Evolutionary conservation across 2,329 filamentous ascomycete species (phyloP), one percentile per base, ranked within the genome.

Genomic region (Ophiostoma sp.): DNA sequence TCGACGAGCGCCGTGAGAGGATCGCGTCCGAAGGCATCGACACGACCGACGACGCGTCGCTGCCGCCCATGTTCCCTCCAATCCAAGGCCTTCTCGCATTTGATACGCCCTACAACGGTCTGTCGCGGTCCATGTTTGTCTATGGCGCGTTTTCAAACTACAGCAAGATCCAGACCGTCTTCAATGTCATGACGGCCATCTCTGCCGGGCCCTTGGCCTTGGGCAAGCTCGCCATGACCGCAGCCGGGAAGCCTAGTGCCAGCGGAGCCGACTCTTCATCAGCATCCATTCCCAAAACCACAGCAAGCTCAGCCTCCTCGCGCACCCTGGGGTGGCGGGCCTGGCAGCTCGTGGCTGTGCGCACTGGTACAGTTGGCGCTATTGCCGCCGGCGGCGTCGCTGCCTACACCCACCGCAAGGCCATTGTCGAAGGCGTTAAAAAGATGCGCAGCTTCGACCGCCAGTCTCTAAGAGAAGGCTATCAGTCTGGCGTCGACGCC

Each of bases 51-150:
- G 1, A 72, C 74, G 12, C 86, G 62, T 45, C 63, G 42, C 63
- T 42, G 16, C 38, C 60, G 38, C 60, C 60, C 38, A 41, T 92
- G 77, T 96, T 96, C 76, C 92, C 92, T 0, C 85, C 91, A 67
- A 89, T 96, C 69, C 89, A 92, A 74, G 92, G 90, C 65, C 83
- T 96, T 16, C 81, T 96, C 45, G 87, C 91, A 6, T 95, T 95
- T 74, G 92, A 96, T 77, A 96, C 93, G 0, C 93, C 93, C 0
- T 96, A 89, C 77, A 87, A 92, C 69, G 88, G 89, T 6, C 82
- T 86, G 16, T 82, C 84, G 2, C 78, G 84, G 12, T 83, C 82
- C 65, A 85, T 86, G 83, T 86, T 86, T 70, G 84, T 85, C 62
- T 86, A 86, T 71, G 84, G 84, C 62, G 84, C 84, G 44, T 86